Evolutionary conservation across 495 filamentous ascomycete genomes (phyloP), one percentile per base, ranked within the genome.

Genomic region (Penicillium lagena): DNA sequence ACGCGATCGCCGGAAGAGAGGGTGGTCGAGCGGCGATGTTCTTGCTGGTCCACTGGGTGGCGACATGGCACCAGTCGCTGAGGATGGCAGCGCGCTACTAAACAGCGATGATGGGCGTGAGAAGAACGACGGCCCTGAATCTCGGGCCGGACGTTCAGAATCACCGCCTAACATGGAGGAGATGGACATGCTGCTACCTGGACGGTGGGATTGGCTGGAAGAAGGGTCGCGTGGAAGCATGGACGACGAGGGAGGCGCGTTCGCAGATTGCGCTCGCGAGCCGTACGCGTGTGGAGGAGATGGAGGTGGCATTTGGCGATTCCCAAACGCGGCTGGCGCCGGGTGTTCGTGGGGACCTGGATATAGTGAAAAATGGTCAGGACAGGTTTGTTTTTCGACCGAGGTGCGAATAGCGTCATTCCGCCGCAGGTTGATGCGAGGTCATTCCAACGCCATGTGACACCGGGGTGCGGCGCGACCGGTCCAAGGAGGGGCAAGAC

Each of bases 161-260:
- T 78, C 78, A 10, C 70, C 64, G 40, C 76, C 81, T 38, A 98
- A 79, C 77, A 98, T 89, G 14, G 93, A 87, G 8, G 89, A 93
- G 55, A 98, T 98, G 14, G 93, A 95, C 93, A 98, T 97, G 70
- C 85, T 86, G 64, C 85, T 85, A 11, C 81, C 80, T 9, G 76
- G 76, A 33, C 80, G 76, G 60, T 76, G 68, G 29, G 64, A 55
- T 35, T 72, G 58, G 37, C 60, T 64, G 39, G 66, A 58, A 10
- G 71, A 66, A 40, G 73, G 63, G 49, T 85, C 79, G 52, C 81
- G 75, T 29, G 64, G 63, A 37, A 67, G 57, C 46, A 77, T 75
- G 39, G 72, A 67, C 3, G 22, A 10, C 33, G 67, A 66, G 29
- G 70, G 49, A 34, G 64, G 60, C 34, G 71, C 53, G 51, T 63